Evolutionary conservation across 176 grass and related monocot species (phyloP), one percentile per base, ranked within the genome.

Genomic region (Carex myosuroides): DNA sequence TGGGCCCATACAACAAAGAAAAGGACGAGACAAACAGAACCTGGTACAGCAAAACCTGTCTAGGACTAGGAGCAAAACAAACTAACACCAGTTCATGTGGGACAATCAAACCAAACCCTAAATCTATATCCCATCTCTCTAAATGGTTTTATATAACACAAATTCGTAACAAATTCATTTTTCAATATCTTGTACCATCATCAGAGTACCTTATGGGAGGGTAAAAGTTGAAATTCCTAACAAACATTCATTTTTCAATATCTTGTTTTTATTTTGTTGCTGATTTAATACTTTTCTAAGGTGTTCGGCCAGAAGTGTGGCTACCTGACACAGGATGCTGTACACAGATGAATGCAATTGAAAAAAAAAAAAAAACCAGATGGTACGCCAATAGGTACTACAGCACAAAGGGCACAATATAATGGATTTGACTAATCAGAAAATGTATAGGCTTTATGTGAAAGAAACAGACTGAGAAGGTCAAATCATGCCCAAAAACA

Each of bases 381-480:
- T 9, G 20, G 44, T 48, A 21, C 70, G 5, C 10, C 12, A 73
- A 50, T 11, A 52, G 42, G 42, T 50, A 73, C 70, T 20, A 73
- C 3, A 48, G 39, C 70, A 73, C 41, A 73, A 73, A 76, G 17
- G 21, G 71, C n/a, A 76, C 22, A 76, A 21, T 29, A 13, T 29
- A 29, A 54, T 76, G 21, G 46, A 32, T 76, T 76, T 76, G 50
- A 77, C 30, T 48, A 17, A 56, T 77, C 22, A 56, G 50, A 77
- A 44, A 70, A 54, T 77, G 50, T 33, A 24, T 30, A 77, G 50
- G 50, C 13, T 77, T 33, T 56, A 56, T 54, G 46, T 26, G 73
- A 77, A 76, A 56, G 73, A 77, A 55, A 77, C 48, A 77, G 50
- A 52, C 21, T 56, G 50, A 77, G 73, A 55, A 33, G 73, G 48